phyloP scores from a whole-genome alignment of 1,139 yeast genomes.

The Candida tropicalis region DNA sequence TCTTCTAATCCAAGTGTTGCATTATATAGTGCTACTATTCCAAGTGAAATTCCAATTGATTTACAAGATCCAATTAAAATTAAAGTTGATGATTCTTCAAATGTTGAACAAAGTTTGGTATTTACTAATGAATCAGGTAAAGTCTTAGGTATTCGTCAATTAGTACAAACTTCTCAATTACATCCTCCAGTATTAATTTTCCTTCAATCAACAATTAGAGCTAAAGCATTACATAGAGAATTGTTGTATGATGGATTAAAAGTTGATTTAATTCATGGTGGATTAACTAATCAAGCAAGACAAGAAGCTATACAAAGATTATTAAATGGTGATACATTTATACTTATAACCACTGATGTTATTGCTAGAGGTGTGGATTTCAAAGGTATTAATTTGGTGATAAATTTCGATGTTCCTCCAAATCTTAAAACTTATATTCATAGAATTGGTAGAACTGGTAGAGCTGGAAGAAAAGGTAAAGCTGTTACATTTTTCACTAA shows the following conservation, averaged over 20 bases:
- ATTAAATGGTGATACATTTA: conserved; percentile 92
- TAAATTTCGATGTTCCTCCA: conserved; percentile 95
- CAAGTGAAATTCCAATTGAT: conserved; percentile 88
- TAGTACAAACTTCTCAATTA: conserved; percentile 82
- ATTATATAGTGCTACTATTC: conserved; percentile 94
- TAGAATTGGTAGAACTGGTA: conserved; percentile 97
- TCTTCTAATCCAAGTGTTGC: conserved; percentile 62
- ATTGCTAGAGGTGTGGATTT: conserved; percentile 96
- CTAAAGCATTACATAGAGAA: conserved; percentile 93
- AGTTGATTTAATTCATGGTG: conserved; percentile 96
- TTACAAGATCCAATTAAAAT: conserved; percentile 86
- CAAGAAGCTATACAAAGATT: conserved; percentile 83
- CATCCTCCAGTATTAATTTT: conserved; percentile 93
- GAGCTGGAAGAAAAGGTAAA: conserved; percentile 85
- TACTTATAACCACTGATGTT: conserved; percentile 94
- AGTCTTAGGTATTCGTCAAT: conserved; percentile 83
- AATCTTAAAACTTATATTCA: conserved; percentile 95
- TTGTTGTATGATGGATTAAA: conserved; percentile 85
- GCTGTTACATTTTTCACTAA: conserved; percentile 94
- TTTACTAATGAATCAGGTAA: conserved; percentile 95
- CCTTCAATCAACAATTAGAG: conserved; percentile 89
- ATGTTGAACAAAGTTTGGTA: conserved; percentile 80
- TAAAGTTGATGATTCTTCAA: conserved; percentile 86
- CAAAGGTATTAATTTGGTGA: conserved; percentile 91
- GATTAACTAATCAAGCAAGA: conserved; percentile 87